These are phyloP conservation scores for Calycina marina DNA, from an alignment of 2,329 filamentous ascomycete genomes.

Conservation along the genomic window DNA sequence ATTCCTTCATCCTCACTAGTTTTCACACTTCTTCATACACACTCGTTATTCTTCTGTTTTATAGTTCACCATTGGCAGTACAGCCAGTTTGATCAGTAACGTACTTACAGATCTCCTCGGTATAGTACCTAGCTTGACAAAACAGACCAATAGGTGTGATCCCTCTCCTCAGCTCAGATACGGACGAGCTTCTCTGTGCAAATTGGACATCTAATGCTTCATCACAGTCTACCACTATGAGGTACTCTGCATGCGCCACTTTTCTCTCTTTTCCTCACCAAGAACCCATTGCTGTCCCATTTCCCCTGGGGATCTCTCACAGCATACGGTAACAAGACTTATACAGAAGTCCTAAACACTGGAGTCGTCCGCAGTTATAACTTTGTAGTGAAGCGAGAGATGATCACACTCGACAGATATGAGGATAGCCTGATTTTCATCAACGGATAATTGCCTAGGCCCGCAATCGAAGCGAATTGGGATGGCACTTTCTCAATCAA, in stretches of 20 bases:
- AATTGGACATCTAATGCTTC: too few species aligned
- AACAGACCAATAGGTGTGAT: slow-evolving; percentile 17
- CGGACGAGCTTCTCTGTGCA: too few species aligned
- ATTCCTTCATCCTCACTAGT: too few species aligned
- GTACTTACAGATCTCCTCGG: slow-evolving; percentile 8
- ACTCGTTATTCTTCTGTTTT: too few species aligned
- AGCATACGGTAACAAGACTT: slow-evolving; percentile 25
- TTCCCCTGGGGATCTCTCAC: slow-evolving; percentile 36
- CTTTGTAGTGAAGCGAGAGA: slow-evolving; percentile 13
- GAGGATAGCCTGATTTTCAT: slow-evolving; percentile 36
- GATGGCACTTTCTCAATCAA: slow-evolving; percentile 40
- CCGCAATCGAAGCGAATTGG: slow-evolving; percentile 25
- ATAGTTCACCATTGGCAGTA: too few species aligned
- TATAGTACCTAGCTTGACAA: slow-evolving; percentile 9
- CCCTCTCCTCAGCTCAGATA: too few species aligned
- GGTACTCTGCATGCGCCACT: slow-evolving; percentile 22
- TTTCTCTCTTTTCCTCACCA: slow-evolving; percentile 29
- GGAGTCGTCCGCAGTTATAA: slow-evolving; percentile 27
- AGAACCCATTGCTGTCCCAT: slow-evolving; percentile 34
- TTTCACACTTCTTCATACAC: too few species aligned
- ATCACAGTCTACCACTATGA: slow-evolving; percentile 13
- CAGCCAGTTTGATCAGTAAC: slow-evolving; percentile 4
- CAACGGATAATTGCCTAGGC: slow-evolving; percentile 24
- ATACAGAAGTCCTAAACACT: slow-evolving; percentile 24
- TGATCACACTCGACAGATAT: slow-evolving; percentile 25